Evolutionary conservation across 2,329 filamentous ascomycete genomes (phyloP).

Genomic region (Epicoccum sorghinum): DNA sequence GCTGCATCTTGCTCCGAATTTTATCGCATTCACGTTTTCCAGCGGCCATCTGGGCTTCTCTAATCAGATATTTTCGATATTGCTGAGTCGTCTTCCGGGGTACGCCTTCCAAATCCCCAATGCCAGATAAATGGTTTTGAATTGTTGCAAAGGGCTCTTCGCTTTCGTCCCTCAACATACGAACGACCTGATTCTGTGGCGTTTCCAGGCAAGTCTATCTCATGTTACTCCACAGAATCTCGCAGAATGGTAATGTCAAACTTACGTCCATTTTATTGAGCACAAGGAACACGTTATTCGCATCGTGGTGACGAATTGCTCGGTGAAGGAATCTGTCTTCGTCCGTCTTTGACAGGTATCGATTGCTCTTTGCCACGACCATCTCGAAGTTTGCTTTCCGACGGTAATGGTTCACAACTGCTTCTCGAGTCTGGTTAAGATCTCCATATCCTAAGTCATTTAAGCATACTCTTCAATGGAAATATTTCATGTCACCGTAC

Average conservation of each 20-base stretch:
- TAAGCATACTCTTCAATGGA: background rate
- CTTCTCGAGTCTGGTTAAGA: conserved; percentile 18
- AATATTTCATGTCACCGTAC: background rate
- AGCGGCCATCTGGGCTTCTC: background rate
- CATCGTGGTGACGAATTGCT: background rate
- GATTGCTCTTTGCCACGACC: conserved; percentile 1
- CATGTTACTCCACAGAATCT: too few species aligned
- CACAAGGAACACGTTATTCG: conserved; percentile 16
- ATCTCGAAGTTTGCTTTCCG: conserved; percentile 20
- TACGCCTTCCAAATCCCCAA: too few species aligned
- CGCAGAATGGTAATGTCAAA: background rate
- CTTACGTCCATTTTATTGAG: conserved; percentile 22
- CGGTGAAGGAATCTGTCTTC: background rate
- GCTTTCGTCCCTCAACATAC: too few species aligned
- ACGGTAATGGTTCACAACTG: conserved; percentile 15
- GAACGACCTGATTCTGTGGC: too few species aligned
- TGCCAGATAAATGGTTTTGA: too few species aligned
- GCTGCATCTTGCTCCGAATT: conserved; percentile 3
- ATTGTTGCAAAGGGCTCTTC: too few species aligned
- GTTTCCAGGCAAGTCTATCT: too few species aligned
- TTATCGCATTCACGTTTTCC: background rate
- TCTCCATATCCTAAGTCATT: too few species aligned
- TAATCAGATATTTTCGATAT: background rate
- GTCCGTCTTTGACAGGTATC: background rate
- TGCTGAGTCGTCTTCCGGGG: too few species aligned